phyloP scores from a whole-genome alignment of 495 filamentous ascomycete species.

The Talaromyces trachyspermus region DNA sequence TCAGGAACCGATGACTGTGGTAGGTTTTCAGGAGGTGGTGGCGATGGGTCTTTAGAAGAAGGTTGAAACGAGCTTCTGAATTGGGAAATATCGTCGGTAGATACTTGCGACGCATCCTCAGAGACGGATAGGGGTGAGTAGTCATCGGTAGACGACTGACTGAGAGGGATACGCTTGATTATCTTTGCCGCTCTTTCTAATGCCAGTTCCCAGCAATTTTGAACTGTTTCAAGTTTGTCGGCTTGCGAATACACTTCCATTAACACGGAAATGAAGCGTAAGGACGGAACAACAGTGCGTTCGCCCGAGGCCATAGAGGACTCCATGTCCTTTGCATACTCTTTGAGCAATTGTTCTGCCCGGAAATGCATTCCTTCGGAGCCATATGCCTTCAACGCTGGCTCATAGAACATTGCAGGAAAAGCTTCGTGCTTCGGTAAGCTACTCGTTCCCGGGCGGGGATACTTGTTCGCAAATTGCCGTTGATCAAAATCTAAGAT shows the following conservation, averaged over 20 bases:
- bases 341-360: slow-evolving; percentile 48
- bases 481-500: slow-evolving; percentile 22
- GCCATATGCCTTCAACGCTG: slow-evolving; percentile 58
- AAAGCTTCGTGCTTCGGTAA: slow-evolving; percentile 25
- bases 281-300: slow-evolving; percentile 34
- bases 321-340: slow-evolving; percentile 30
- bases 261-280: slow-evolving; percentile 53
- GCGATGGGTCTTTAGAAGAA: too few relatives aligned
- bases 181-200: slow-evolving; percentile 43
- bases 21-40: too few relatives aligned
- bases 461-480: slow-evolving; percentile 19
- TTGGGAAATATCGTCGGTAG: too few relatives aligned
- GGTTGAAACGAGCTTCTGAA: too few relatives aligned
- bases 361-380: slow-evolving; percentile 44
- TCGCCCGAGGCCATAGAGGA: slow-evolving; percentile 10
- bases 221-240: slow-evolving; percentile 49
- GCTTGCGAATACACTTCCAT: slow-evolving; percentile 56
- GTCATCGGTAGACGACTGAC: too few relatives aligned
- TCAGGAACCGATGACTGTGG: too few relatives aligned
- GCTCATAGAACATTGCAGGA: slow-evolving; percentile 44
- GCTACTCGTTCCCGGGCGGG: slow-evolving; percentile 9
- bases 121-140: too few relatives aligned
- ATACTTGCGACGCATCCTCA: too few relatives aligned
- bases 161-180: slow-evolving; percentile 20
- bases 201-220: slow-evolving; percentile 57